These are phyloP conservation scores for Pseudogymnoascus sp. DNA, from an alignment of 2,329 filamentous ascomycete genomes.

Conservation along the genomic window DNA sequence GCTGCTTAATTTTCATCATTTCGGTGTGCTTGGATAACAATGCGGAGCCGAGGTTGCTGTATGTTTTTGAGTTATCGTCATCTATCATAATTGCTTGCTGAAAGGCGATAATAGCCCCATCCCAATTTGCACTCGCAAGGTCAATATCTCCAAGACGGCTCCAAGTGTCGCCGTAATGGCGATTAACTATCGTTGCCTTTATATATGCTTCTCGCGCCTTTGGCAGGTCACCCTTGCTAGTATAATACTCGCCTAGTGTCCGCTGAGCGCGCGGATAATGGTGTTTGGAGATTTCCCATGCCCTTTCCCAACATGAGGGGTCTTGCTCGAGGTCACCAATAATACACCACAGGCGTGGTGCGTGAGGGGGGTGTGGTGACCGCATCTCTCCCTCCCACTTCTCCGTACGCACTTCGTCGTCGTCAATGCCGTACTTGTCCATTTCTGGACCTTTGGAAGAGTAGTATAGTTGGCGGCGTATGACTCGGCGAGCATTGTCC, in stretches of 20 bases:
- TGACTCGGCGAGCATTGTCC: conserved; percentile 69
- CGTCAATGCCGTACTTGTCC: conserved; percentile 37
- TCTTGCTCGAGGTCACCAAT: conserved; percentile 81
- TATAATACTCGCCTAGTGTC: conserved; percentile 73
- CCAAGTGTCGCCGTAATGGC: conserved; percentile 78
- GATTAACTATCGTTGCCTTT: conserved; percentile 69
- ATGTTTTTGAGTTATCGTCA: conserved; percentile 82
- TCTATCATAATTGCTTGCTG: conserved; percentile 76
- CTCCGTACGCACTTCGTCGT: conserved; percentile 48
- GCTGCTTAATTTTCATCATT: conserved; percentile 29
- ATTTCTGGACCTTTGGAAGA: conserved; percentile 40
- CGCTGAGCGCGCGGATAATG: conserved; percentile 83
- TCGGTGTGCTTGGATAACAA: conserved; percentile 63
- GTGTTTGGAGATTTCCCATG: conserved; percentile 76
- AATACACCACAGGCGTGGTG: conserved; percentile 85
- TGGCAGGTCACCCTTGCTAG: conserved; percentile 56
- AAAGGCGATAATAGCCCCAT: conserved; percentile 76
- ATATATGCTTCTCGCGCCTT: conserved; percentile 71
- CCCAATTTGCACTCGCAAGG: conserved; percentile 68
- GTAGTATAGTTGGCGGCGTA: conserved; percentile 73
- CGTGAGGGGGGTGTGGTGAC: conserved; percentile 67
- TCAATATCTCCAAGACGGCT: conserved; percentile 83
- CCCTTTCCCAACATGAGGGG: conserved; percentile 67
- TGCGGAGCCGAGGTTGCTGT: conserved; percentile 88
- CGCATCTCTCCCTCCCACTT: conserved; percentile 58